Evolutionary conservation across 2,329 filamentous ascomycete genomes (phyloP), one percentile per base, ranked within the genome.

Genomic region (Trichophyton simii): DNA sequence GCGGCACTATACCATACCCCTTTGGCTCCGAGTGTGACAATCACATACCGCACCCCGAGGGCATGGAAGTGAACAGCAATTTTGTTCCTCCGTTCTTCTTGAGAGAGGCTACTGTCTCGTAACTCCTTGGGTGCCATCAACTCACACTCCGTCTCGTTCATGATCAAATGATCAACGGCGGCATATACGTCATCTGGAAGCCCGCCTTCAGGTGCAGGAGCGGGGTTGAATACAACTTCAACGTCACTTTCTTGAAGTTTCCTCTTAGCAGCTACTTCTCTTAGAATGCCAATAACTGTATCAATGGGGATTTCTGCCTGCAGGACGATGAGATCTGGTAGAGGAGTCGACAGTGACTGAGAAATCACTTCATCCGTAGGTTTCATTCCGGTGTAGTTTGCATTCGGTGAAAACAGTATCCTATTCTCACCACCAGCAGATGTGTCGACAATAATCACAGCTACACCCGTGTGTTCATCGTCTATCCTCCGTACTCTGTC

Each of bases 101-200:
- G 73, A 11, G 71, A 67, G 2, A 75, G 68, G 0, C 69, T 68
- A 3, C 72, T 71, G 13, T 65, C 62, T 2, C 64, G 64, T 5
- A 69, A 62, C 18, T 72, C 67, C 60, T 77, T 77, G 1, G 82
- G 83, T 0, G 83, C 85, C 60, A 95, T 80, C 58, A 91, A 82
- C 7, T 85, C 82, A 1, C 91, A 89, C 76, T 96, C 91, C 0
- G 87, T 94, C 77, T 96, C 91, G 70, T 97, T 96, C 68, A 96
- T 83, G 58, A 96, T 83, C 50, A 96, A 79, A 68, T 95, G 89
- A 48, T 85, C 84, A 36, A 96, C 80, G 0, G 82, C 83, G 5
- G 72, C 67, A 70, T 88, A 94, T 7, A 83, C 84, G 31, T 83
- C 79, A 0, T 78, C 78, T 0, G 89, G 90, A 2, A 96, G 75